These are phyloP conservation scores for Pelargonium cotyledonis DNA, from an alignment of 441 rosid species.

Conservation along the genomic window DNA sequence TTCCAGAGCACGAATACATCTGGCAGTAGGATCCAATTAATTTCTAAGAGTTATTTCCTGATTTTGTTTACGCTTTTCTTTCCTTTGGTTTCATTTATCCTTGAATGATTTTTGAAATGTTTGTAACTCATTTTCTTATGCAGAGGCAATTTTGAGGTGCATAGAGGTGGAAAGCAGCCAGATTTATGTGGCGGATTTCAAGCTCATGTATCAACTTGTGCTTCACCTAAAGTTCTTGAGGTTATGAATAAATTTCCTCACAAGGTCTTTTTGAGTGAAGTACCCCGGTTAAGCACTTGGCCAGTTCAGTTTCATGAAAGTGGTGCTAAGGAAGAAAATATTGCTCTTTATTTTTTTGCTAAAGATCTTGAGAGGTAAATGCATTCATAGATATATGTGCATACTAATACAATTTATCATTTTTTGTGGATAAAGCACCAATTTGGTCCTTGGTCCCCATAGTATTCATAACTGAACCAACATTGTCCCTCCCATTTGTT, in stretches of 20 bases:
- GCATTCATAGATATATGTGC: not conserved
- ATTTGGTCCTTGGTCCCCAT: no score
- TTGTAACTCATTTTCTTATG: constrained; percentile 11
- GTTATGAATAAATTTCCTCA: constrained; percentile 59
- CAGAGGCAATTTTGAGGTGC: constrained; percentile 78
- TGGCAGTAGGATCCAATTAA: constrained; percentile 74
- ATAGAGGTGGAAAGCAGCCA: constrained; percentile 39
- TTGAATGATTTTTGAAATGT: constrained; percentile 14
- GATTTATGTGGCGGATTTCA: constrained; percentile 67
- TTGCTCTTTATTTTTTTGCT: constrained; percentile 97
- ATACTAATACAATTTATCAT: not conserved
- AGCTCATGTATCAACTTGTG: constrained; percentile 81
- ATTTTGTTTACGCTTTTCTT: constrained; percentile 10
- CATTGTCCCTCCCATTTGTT: no score
- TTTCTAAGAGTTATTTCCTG: constrained; percentile 20
- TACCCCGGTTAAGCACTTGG: constrained; percentile 80
- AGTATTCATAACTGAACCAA: no score
- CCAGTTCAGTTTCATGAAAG: constrained; percentile 63
- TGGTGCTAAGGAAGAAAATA: constrained; percentile 78
- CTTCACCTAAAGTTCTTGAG: constrained; percentile 85
- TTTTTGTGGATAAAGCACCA: no score
- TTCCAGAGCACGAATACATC: constrained; percentile 76
- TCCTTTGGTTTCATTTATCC: constrained; percentile 3
- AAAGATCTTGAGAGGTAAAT: constrained; percentile 74
- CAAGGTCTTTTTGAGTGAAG: constrained; percentile 59